phyloP scores from a whole-genome alignment of 108 stramenopile species.

The Mediolabrus comicus region DNA sequence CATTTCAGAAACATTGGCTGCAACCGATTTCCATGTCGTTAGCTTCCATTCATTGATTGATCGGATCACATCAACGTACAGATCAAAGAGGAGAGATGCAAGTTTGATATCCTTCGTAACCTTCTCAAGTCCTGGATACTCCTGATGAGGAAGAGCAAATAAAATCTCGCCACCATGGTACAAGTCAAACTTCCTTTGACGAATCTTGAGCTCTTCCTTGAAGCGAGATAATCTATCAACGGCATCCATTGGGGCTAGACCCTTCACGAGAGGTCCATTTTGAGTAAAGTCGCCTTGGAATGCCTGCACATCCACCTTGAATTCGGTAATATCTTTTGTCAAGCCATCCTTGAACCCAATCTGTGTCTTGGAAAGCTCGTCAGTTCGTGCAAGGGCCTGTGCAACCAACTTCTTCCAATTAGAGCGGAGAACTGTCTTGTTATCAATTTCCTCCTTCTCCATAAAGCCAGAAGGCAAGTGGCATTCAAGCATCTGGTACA shows the following conservation, averaged over 20 bases:
- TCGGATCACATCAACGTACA: slow-evolving; percentile 87
- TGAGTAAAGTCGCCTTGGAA: slow-evolving; percentile 62
- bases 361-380: slow-evolving; percentile 82
- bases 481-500: slow-evolving; percentile 91
- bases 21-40: slow-evolving; percentile 73
- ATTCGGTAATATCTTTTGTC: slow-evolving; percentile 73
- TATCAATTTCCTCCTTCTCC: slow-evolving; percentile 91
- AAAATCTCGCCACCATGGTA: slow-evolving; percentile 83
- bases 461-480: slow-evolving; percentile 86
- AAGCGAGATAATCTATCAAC: slow-evolving; percentile 85
- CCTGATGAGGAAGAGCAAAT: slow-evolving; percentile 81
- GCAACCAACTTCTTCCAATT: slow-evolving; percentile 86
- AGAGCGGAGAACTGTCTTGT: slow-evolving; percentile 84
- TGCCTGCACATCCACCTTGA: slow-evolving; percentile 60
- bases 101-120: slow-evolving; percentile 85
- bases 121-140: slow-evolving; percentile 81
- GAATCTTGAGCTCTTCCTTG: slow-evolving; percentile 83
- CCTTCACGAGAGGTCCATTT: slow-evolving; percentile 82
- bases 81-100: slow-evolving; percentile 81
- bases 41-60: slow-evolving; percentile 84
- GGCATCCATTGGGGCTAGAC: slow-evolving; percentile 85
- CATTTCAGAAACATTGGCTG: slow-evolving; percentile 73
- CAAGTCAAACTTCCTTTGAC: slow-evolving; percentile 84
- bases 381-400: slow-evolving; percentile 65
- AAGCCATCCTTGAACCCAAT: slow-evolving; percentile 72